Evolutionary conservation across 371 early-diverging fungal species (phyloP), one percentile per base, ranked within the genome.

Genomic region (Mucor lusitanicus): DNA sequence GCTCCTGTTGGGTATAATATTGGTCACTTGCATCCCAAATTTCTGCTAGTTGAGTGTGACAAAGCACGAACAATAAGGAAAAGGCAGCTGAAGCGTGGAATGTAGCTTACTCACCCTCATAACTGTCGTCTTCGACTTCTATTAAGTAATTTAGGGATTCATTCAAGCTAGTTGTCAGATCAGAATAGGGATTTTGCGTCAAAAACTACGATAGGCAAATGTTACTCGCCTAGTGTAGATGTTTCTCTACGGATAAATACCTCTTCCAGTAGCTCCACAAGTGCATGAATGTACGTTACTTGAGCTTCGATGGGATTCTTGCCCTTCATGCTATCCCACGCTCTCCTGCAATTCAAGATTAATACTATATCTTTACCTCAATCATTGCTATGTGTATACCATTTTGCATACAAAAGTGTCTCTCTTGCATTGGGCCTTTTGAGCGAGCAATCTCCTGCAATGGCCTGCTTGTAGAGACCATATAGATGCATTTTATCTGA

Each of bases 381-480:
- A 37, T 8, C 1, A 37, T 0, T 13, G 19, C 6, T 33, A 6
- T 56, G 8, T 37, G 42, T 17, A 48, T 74, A 79, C 80, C 80
- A 79, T 67, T 79, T 77, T 28, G 77, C 77, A 64, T 73, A 71
- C 27, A 64, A 56, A 8, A 72, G 67, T 12, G 74, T 23, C 50
- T 70, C 58, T 3, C 62, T 65, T 40, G 74, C 67, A 13, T 74
- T 72, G 11, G 72, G 79, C 69, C 68, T 68, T 58, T 80, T 64
- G 13, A 85, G 80, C 39, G 68, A 68, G 80, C 88, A 87, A 64
- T 92, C 90, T 33, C 95, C 94, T 37, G 81, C 76, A 32, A 80
- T 87, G 11, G 84, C 86, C 72, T 95, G 94, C 83, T 95, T 94
- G 87, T 84, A 94, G 37, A 86, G 78, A 12, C 81, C 88, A 79